Evolutionary conservation across 1,284 basidiomycete genomes (phyloP).

Genomic region (Ceratobasidium sp.): DNA sequence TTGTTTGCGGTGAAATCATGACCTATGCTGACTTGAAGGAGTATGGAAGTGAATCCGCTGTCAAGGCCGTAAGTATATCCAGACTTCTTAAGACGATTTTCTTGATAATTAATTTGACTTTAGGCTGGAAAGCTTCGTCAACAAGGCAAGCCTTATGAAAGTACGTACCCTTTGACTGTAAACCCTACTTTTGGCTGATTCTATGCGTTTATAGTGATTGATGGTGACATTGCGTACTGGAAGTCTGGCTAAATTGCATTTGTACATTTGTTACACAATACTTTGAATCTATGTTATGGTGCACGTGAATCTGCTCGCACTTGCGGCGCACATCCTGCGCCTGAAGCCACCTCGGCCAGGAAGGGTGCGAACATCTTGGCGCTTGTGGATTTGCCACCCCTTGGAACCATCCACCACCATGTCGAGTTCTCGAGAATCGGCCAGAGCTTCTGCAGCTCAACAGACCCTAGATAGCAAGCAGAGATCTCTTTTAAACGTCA

Average conservation of each 20-base stretch:
- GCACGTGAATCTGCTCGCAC: too few species aligned
- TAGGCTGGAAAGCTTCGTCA: slow-evolving; percentile 91
- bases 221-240: slow-evolving; percentile 87
- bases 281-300: not conserved
- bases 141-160: slow-evolving; percentile 96
- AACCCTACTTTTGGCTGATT: slow-evolving; percentile 32
- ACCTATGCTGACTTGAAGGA: slow-evolving; percentile 90
- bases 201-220: slow-evolving; percentile 62
- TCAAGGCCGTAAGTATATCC: slow-evolving; percentile 71
- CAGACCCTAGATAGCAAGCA: slow-evolving; percentile 79
- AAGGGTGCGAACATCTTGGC: too few species aligned
- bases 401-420: slow-evolving; percentile 16
- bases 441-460: slow-evolving; percentile 70
- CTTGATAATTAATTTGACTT: not conserved
- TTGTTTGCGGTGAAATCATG: slow-evolving; percentile 99
- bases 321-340: too few species aligned
- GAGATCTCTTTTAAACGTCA: too few species aligned
- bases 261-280: slow-evolving; percentile 12
- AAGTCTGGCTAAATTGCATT: slow-evolving; percentile 60
- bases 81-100: not conserved
- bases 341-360: too few species aligned
- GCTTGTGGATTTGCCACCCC: not conserved
- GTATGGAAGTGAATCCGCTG: slow-evolving; percentile 86
- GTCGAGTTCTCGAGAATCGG: slow-evolving; percentile 25
- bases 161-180: slow-evolving; percentile 51